Conservation (phyloP, 768 basidiomycete species). For the Punctularia strigosozonata region DNA sequence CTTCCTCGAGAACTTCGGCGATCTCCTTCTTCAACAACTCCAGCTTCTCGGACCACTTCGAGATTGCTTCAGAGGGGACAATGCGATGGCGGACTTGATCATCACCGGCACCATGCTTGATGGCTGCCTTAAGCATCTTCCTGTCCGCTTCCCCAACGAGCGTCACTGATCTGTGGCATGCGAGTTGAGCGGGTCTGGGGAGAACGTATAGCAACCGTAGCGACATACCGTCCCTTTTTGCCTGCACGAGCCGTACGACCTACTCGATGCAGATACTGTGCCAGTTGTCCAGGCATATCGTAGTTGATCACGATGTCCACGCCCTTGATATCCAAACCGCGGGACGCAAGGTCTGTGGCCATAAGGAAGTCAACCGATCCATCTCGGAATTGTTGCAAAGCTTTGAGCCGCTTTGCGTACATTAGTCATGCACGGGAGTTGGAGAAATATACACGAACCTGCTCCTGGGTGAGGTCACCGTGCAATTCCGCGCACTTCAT, state of each 20-base stretch:
- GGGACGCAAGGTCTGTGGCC: constrained; percentile 92
- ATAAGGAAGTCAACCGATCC: constrained; percentile 84
- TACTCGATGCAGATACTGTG: constrained; percentile 93
- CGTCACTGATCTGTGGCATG: constrained; percentile 69
- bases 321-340: constrained; percentile 95
- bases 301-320: constrained; percentile 98
- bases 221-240: constrained; percentile 70
- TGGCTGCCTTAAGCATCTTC: constrained; percentile 91
- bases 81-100: constrained; percentile 86
- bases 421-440: constrained; percentile 1
- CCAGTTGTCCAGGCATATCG: constrained; percentile 90
- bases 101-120: constrained; percentile 71
- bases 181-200: not conserved
- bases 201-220: constrained; percentile 1
- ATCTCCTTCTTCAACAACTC: constrained; percentile 68
- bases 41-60: constrained; percentile 60
- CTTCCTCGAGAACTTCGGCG: constrained; percentile 70
- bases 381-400: constrained; percentile 81
- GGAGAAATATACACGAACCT: constrained; percentile 35
- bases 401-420: constrained; percentile 58
- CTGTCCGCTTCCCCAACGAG: constrained; percentile 93
- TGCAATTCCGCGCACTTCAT: constrained; percentile 90
- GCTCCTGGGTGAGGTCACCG: constrained; percentile 92
- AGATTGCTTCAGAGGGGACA: constrained; percentile 63
- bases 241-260: constrained; percentile 97